Conservation (phyloP, 257 asterid species). For the Apocynum venetum region DNA sequence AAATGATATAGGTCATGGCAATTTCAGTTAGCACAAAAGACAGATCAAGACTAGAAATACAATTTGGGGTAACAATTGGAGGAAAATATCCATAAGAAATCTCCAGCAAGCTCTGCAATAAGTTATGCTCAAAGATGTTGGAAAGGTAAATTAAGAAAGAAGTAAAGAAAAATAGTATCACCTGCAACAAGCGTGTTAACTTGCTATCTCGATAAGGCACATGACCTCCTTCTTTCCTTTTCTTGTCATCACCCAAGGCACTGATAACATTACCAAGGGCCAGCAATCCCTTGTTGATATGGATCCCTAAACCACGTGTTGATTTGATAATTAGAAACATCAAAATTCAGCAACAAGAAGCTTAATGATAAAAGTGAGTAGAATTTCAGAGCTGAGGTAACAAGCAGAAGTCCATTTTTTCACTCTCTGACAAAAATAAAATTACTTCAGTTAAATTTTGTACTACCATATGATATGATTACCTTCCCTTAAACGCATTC, state of each 20-base stretch:
- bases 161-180: conserved; percentile 13
- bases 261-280: conserved; percentile 98
- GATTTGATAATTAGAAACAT: not conserved
- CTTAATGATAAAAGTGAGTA: not conserved
- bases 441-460: conserved; percentile 2
- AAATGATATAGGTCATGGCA: not conserved
- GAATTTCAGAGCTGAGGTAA: not conserved
- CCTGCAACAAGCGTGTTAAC: conserved; percentile 91
- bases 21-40: not conserved
- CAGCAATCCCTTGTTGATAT: conserved; percentile 89
- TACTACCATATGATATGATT: conserved; percentile 21
- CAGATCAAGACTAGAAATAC: not conserved
- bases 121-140: not conserved
- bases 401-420: not conserved
- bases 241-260: conserved; percentile 95
- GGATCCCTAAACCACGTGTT: conserved; percentile 58
- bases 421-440: not conserved
- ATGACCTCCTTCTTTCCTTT: conserved; percentile 95
- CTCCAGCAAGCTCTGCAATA: not conserved
- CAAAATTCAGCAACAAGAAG: conserved; percentile 9
- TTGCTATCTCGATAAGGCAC: conserved; percentile 99
- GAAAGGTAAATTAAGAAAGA: not conserved
- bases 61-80: not conserved
- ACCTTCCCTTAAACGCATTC: conserved; percentile 92
- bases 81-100: not conserved